These are phyloP conservation scores for Chaetomiaceae sp. DNA, from an alignment of 2,329 filamentous ascomycete species.

Conservation along the genomic window DNA sequence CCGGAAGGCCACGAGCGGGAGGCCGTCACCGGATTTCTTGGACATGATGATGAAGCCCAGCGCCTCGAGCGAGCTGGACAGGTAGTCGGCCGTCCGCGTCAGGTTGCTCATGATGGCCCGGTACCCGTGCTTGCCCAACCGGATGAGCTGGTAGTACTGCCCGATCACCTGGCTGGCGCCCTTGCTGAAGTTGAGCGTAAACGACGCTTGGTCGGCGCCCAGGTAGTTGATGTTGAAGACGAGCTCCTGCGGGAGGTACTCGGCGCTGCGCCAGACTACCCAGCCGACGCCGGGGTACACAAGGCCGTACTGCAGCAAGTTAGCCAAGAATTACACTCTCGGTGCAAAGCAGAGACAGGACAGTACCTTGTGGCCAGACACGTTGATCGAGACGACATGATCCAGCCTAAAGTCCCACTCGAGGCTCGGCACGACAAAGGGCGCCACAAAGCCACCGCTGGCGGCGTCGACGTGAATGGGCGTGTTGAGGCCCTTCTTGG, in stretches of 20 bases:
- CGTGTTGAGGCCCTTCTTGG: slow-evolving; percentile 68
- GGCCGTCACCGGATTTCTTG: slow-evolving; percentile 66
- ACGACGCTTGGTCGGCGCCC: slow-evolving; percentile 89
- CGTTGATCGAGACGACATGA: slow-evolving; percentile 89
- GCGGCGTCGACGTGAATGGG: slow-evolving; percentile 94
- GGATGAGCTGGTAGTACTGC: slow-evolving; percentile 96
- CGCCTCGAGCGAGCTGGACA: slow-evolving; percentile 65
- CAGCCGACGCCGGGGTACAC: slow-evolving; percentile 92
- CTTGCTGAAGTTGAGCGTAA: slow-evolving; percentile 96
- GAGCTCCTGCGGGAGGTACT: slow-evolving; percentile 82
- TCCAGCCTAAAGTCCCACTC: slow-evolving; percentile 90
- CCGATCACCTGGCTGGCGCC: slow-evolving; percentile 91
- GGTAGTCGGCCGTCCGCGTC: slow-evolving; percentile 83
- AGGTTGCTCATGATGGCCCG: slow-evolving; percentile 91
- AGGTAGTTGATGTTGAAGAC: slow-evolving; percentile 99
- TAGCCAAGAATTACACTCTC: no score
- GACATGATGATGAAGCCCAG: slow-evolving; percentile 88
- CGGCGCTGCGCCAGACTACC: slow-evolving; percentile 81
- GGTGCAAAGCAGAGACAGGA: no score
- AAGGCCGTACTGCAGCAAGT: slow-evolving; percentile 45
- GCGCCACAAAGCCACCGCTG: slow-evolving; percentile 86
- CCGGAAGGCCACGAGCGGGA: slow-evolving; percentile 88
- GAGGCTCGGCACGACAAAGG: slow-evolving; percentile 78
- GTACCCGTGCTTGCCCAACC: slow-evolving; percentile 89
- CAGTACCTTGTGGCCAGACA: slow-evolving; percentile 87